These are phyloP conservation scores for Citrus unshiu DNA, from an alignment of 345 rosid species.

Conservation along the genomic window DNA sequence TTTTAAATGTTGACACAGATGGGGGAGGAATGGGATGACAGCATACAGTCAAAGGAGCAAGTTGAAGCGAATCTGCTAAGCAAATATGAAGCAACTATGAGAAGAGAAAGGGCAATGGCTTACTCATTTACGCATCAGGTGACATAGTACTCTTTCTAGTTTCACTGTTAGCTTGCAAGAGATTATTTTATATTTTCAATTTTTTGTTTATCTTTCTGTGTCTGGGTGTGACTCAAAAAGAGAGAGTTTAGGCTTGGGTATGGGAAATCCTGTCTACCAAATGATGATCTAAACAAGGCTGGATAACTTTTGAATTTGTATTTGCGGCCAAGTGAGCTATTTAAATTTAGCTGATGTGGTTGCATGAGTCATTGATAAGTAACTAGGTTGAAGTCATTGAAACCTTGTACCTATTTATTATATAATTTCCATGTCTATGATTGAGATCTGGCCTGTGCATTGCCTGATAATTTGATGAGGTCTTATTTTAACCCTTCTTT, in stretches of 20 bases:
- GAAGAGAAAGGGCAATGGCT: conserved; percentile 90
- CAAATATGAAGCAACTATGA: conserved; percentile 91
- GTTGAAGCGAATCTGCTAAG: conserved; percentile 69
- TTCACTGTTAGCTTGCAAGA: not conserved
- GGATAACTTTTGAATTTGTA: not conserved
- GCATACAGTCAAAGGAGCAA: conserved; percentile 85
- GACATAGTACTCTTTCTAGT: conserved; percentile 3
- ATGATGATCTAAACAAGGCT: not conserved
- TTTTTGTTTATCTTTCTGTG: not conserved
- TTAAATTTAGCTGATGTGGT: not conserved
- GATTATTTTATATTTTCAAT: not conserved
- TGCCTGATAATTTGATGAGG: not conserved
- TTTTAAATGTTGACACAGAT: conserved; percentile 44
- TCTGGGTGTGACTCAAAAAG: not conserved
- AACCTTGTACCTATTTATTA: not conserved
- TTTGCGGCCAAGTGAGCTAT: not conserved
- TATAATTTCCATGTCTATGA: not conserved
- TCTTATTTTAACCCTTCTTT: not conserved
- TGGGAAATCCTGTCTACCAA: not conserved
- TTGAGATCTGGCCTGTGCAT: not conserved
- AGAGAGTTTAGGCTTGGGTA: conserved; percentile 1
- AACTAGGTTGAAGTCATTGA: not conserved
- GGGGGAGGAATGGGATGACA: conserved; percentile 94
- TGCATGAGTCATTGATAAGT: not conserved
- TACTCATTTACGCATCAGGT: conserved; percentile 97